Evolutionary conservation across 352 stramenopile genomes (phyloP).

Genomic region (Pythium rhizo-oryzae): DNA sequence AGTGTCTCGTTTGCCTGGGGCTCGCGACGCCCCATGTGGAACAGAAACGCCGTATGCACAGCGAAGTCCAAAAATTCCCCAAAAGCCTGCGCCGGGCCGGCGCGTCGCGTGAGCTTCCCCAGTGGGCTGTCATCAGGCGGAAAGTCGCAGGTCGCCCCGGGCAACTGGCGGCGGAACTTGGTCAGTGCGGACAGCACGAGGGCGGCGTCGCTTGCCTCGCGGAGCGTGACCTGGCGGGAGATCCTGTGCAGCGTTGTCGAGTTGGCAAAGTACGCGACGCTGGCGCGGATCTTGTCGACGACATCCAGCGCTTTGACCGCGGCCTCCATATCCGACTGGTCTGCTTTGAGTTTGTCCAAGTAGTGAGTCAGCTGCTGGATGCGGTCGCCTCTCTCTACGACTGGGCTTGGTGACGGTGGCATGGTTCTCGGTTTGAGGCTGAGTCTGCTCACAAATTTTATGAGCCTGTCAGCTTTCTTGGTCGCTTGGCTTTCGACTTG

Average conservation of each 20-base stretch:
- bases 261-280: not conserved
- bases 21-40: too few species aligned
- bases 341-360: not conserved
- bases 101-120: not conserved
- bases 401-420: too few species aligned
- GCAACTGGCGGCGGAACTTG: conserved; percentile 10
- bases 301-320: not conserved
- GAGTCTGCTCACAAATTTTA: too few species aligned
- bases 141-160: not conserved
- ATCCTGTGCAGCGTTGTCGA: not conserved
- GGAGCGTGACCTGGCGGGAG: not conserved
- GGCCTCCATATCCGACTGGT: not conserved
- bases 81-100: not conserved
- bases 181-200: not conserved
- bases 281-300: not conserved
- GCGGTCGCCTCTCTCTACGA: too few species aligned
- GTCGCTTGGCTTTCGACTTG: too few species aligned
- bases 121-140: not conserved
- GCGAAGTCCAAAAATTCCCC: not conserved
- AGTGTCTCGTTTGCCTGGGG: not conserved
- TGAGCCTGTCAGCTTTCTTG: too few species aligned
- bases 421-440: too few species aligned
- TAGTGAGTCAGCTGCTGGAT: not conserved
- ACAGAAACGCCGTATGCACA: not conserved
- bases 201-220: not conserved